Evolutionary conservation across 2,329 filamentous ascomycete species (phyloP), one percentile per base, ranked within the genome.

Genomic region (Dactylella cylindrospora): DNA sequence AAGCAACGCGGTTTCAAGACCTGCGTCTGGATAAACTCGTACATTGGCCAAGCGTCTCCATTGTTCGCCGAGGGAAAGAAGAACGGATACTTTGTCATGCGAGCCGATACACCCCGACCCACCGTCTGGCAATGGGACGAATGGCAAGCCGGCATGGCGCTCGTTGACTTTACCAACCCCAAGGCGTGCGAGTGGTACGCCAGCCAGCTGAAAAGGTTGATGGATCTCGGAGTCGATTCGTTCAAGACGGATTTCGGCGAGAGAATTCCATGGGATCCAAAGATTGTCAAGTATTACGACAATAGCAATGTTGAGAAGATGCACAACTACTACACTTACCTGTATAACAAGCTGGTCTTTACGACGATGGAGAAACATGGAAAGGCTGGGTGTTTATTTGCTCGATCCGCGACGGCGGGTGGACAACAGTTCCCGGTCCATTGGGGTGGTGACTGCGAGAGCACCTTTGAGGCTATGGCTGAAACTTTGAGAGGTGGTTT

Each of bases 201-300:
- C 13, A 72, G 71, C 3, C 84, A 84, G 65, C 76, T 88, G 32
- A 77, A 80, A 47, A 76, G 76, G 2, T 77, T 88, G 2, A 84
- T 87, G 66, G 81, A 86, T 64, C 77, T 81, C 68, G 85, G 85
- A 7, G 80, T 88, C 47, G 84, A 88, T 70, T 78, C 79, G 54
- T 81, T 88, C 76, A 88, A 88, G 74, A 88, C 85, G 5, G 85
- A 88, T 69, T 88, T 88, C 71, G 84, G 84, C 50, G 85, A 88
- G 73, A 78, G 85, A 20, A 83, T 88, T 49, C 85, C 85, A 0
- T 80, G 78, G 3, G 76, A 78, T 41, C 81, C 84, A 66, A 46
- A 41, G 3, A 41, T 61, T 26, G 80, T 87, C 4, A 76, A 79
- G 65, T 88, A 84, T 79, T 75, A 80, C 68, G 83, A 87, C 67